Evolutionary conservation across 331 rosid genomes (phyloP).

Genomic region (Telfairia occidentalis): DNA sequence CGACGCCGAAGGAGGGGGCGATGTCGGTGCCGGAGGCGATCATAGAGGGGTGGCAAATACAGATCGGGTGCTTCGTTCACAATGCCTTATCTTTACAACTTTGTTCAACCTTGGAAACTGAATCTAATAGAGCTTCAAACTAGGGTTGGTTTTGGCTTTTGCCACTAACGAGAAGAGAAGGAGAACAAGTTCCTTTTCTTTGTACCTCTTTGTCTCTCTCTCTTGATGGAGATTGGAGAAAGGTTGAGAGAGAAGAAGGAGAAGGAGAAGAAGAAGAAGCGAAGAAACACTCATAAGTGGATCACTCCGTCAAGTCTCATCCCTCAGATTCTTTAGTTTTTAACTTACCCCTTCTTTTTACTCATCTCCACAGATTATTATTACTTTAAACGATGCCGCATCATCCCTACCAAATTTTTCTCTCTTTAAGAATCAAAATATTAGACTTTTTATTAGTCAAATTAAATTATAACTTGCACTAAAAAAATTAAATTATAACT

Average conservation of each 20-base stretch:
- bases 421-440: too few relatives aligned
- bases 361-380: neutral
- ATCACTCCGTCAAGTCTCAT: neutral
- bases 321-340: neutral
- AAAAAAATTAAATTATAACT: too few relatives aligned
- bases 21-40: conserved; percentile 41
- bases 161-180: neutral
- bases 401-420: too few relatives aligned
- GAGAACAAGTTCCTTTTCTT: neutral
- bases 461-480: too few relatives aligned
- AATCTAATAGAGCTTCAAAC: conserved; percentile 4
- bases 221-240: neutral
- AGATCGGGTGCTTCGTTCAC: conserved; percentile 19
- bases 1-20: conserved; percentile 32
- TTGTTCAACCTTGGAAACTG: neutral
- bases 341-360: too few relatives aligned
- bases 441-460: too few relatives aligned
- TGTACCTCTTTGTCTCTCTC: neutral
- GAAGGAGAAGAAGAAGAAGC: neutral
- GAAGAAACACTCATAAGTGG: neutral
- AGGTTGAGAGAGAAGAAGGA: neutral
- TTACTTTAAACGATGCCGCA: too few relatives aligned
- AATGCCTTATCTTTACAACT: neutral
- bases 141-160: conserved; percentile 15
- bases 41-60: conserved; percentile 40